Evolutionary conservation across 768 basidiomycete genomes (phyloP).

Genomic region (Leccinum pellstonianum): DNA sequence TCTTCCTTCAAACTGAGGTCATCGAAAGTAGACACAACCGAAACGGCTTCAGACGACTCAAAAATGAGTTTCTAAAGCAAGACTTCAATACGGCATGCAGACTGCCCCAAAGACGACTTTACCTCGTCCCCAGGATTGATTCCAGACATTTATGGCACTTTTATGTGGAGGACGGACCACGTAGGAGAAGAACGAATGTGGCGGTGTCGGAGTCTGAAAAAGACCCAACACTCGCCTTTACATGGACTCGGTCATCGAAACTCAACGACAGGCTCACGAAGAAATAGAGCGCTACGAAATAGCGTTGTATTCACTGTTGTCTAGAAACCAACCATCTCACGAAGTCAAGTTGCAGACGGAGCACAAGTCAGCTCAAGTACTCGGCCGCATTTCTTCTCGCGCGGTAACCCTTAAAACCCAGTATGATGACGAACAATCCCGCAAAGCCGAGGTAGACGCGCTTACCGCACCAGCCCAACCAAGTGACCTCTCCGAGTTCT

Average conservation of each 20-base stretch:
- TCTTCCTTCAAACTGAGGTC: slow-evolving; percentile 93
- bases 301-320: slow-evolving; percentile 80
- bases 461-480: slow-evolving; percentile 59
- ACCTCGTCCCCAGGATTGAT: slow-evolving; percentile 88
- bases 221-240: slow-evolving; percentile 5
- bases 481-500: slow-evolving; percentile 89
- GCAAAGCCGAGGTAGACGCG: slow-evolving; percentile 63
- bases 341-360: slow-evolving; percentile 70
- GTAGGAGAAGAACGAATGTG: slow-evolving; percentile 32
- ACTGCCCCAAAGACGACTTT: slow-evolving; percentile 25
- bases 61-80: slow-evolving; percentile 79
- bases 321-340: slow-evolving; percentile 60
- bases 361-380: slow-evolving; percentile 88
- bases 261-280: slow-evolving; percentile 94
- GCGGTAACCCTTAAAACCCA: slow-evolving; percentile 61
- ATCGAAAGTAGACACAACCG: slow-evolving; percentile 86
- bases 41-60: slow-evolving; percentile 91
- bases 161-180: slow-evolving; percentile 21
- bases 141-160: slow-evolving; percentile 66
- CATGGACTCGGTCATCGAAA: slow-evolving; percentile 94
- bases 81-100: slow-evolving; percentile 1
- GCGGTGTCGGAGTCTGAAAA: slow-evolving; percentile 56
- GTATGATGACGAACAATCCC: slow-evolving; percentile 75
- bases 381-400: slow-evolving; percentile 77
- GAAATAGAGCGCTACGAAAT: slow-evolving; percentile 91